Base-by-base conservation (phyloP, 345 rosid species). In the Carallia pectinifolia region DNA sequence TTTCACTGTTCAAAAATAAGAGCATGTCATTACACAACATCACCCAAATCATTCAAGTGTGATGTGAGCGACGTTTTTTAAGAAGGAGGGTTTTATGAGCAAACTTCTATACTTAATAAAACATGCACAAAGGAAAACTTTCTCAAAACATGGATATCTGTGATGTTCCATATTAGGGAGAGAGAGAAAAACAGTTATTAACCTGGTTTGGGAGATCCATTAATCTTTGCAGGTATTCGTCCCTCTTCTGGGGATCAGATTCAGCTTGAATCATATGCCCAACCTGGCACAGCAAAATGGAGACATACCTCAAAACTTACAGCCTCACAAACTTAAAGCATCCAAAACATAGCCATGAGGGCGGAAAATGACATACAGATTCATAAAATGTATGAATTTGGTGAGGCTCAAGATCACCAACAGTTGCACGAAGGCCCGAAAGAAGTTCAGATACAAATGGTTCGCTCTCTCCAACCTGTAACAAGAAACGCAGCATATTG, bases 381-480 rank as follows among this genome's bases (percentile, higher is more conserved):
- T 96, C 99, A 82, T 96, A 96, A 76, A 96, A 96, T 9, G 94
- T 83, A 81, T 96, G 99, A 77, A 96, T 96, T 77, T 96, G 98
- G 73, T 96, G 98, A 78, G 97, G 97, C 86, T 92, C 97, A 55
- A 96, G 99, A 86, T 96, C 99, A 74, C 84, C 83, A 64, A 96
- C 93, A 19, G 96, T 96, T n/a, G 93, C 83, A 53, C 91, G 89
- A 85, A 92, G 98, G 80, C 95, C 91, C 7, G 97, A 58, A 31
- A 96, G 85, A 80, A 92, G 99, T 83, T 96, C 98, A 68, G 99
- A 96, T 65, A 96, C 98, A 87, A 96, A 96, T 72, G 99, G 90
- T 71, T 92, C 99, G 39, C 73, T 96, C 80, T 96, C 98, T 72
- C 97, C 99, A 70, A 96, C 96, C 99, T 92, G 89, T 71, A 77